These are phyloP conservation scores for Phycomyces nitens DNA, from an alignment of 192 early-diverging fungal species.

Conservation along the genomic window DNA sequence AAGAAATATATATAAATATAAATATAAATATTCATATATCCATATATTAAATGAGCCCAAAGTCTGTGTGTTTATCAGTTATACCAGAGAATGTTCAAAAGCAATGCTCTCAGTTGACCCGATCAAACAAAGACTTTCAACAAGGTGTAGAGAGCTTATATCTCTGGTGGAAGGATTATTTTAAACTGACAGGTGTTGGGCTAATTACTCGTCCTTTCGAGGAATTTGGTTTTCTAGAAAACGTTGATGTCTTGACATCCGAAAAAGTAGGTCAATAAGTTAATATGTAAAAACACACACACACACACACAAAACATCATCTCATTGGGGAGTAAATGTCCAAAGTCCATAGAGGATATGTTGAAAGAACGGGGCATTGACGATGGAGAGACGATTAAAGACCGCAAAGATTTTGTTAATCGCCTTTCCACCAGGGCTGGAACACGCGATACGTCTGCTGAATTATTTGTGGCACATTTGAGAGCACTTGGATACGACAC, in stretches of 20 bases:
- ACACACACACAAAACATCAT: background rate
- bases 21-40: background rate
- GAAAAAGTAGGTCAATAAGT: background rate
- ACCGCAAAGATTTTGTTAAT: conserved; percentile 13
- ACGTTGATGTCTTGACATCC: background rate
- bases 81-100: conserved; percentile 27
- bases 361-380: background rate
- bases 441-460: conserved; percentile 43
- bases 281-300: background rate
- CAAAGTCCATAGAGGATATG: conserved; percentile 4
- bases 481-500: conserved; percentile 49
- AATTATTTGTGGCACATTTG: conserved; percentile 47
- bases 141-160: conserved; percentile 13
- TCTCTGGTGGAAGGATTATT: conserved; percentile 35
- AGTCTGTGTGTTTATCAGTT: conserved; percentile 32
- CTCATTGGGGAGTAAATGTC: background rate
- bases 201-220: conserved; percentile 9
- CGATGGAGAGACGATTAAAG: conserved; percentile 13
- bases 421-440: conserved; percentile 23
- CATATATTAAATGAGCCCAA: background rate
- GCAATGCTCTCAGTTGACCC: background rate
- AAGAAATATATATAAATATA: background rate
- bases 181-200: conserved; percentile 22
- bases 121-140: conserved; percentile 7
- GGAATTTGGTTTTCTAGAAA: background rate